Evolutionary conservation across 192 early-diverging fungal species (phyloP).

Genomic region (Podila epicladia): DNA sequence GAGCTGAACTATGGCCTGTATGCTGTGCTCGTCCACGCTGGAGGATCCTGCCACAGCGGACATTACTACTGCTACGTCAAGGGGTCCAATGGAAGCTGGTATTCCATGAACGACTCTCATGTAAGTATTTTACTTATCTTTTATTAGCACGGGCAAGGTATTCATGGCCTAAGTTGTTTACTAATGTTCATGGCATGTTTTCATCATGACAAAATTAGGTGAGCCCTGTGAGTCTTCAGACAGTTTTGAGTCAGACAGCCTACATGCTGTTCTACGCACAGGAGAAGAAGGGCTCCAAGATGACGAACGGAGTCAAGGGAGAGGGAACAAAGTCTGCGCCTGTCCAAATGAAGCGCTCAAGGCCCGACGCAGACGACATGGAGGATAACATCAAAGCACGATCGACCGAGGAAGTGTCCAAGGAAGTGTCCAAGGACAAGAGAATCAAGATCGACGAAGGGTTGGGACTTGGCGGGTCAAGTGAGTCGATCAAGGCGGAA

Average conservation of each 20-base stretch:
- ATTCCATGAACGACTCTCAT: constrained; percentile 78
- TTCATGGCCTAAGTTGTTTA: neutral
- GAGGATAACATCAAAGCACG: constrained; percentile 30
- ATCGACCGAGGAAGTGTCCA: constrained; percentile 6
- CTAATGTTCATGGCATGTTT: neutral
- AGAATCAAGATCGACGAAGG: constrained; percentile 14
- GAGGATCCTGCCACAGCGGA: constrained; percentile 77
- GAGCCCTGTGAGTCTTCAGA: constrained; percentile 69
- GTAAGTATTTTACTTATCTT: neutral
- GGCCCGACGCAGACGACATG: constrained; percentile 12
- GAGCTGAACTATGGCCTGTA: constrained; percentile 70
- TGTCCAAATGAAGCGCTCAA: constrained; percentile 15
- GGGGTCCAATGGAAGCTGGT: constrained; percentile 79
- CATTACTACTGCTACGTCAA: constrained; percentile 91
- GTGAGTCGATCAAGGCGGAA: constrained; percentile 35
- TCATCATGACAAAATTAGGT: constrained; percentile 22
- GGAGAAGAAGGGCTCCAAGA: constrained; percentile 22
- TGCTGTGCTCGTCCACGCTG: constrained; percentile 85
- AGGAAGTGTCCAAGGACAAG: constrained; percentile 20
- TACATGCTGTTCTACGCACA: constrained; percentile 88
- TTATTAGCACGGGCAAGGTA: neutral
- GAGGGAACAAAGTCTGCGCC: constrained; percentile 6
- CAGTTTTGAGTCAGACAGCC: constrained; percentile 76
- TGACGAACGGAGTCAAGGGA: neutral
- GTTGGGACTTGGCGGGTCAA: neutral